Evolutionary conservation across 176 grass and related monocot species (phyloP), one percentile per base, ranked within the genome.

Genomic region (Phragmites australis): DNA sequence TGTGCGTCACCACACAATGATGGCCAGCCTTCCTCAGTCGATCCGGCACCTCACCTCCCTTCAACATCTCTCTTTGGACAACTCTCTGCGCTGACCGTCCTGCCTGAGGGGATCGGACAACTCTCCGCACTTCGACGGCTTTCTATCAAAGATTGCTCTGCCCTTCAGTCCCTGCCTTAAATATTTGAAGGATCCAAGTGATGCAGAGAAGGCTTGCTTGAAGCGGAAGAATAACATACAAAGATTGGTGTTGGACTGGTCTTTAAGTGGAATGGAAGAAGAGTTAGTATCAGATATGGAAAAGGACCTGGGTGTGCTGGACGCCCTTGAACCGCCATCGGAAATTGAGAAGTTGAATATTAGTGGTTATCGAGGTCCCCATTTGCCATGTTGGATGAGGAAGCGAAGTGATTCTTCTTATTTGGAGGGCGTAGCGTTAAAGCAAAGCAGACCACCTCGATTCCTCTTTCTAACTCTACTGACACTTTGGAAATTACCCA

Each of bases 141-240:
- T 41, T 41, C 5, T 3, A 41, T 41, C 39, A 6, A 41, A 6
- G 39, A 41, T 41, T 41, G 39, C 39, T 6, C 39, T 41, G 39
- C 39, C 39, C 39, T 41, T 41, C 39, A 41, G 39, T 41, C 39
- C 39, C 39, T 41, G 39, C 39, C 22, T 74, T 21, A 23, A 56
- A 21, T 41, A 56, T 56, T 22, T 74, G 0, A 74, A 34, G 30
- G 51, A 74, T 74, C 6, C 2, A 41, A 4, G 50, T 41, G 50
- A 41, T 17, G 71, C 50, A 8, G 21, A 16, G 2, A 55, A 74
- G 14, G 51, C 50, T 56, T 56, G 45, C 41, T 22, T 82, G 46
- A 72, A 82, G 7, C 19, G 4, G 39, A 73, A 82, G n/a, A 45
- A 27, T 10, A 71, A 31, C 3, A 54, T 82, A 45, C 7, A 73